A percentile compares a stretch with the other conserved stretches of the same genome.
These are phyloP conservation scores for Hypoxylon sp. DNA, from an alignment of 2,329 filamentous ascomycete species.

Conservation along the genomic window DNA sequence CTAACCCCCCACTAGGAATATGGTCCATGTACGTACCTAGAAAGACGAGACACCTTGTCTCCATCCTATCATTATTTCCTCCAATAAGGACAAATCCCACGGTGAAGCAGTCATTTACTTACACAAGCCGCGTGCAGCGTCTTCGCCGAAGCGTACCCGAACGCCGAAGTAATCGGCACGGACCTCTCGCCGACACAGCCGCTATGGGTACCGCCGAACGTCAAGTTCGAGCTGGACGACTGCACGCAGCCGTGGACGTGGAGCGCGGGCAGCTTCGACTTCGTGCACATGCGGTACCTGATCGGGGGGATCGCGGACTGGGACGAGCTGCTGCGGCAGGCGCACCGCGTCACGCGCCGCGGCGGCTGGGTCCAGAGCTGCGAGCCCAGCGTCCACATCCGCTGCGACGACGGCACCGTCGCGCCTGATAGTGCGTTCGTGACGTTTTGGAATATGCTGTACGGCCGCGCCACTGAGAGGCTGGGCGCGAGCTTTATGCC, in stretches of 20 bases:
- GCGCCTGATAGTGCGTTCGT: constrained; percentile 37
- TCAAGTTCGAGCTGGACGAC: constrained; percentile 75
- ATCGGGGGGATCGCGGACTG: constrained; percentile 61
- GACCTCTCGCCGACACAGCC: constrained; percentile 73
- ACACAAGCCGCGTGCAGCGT: constrained; percentile 58
- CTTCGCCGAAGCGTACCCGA: constrained; percentile 61
- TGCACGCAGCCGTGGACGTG: constrained; percentile 66
- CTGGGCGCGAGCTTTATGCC: constrained; percentile 63
- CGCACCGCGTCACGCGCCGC: constrained; percentile 62
- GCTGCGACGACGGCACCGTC: constrained; percentile 48
- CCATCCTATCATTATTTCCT: no score
- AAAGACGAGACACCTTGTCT: not conserved
- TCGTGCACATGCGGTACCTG: constrained; percentile 69
- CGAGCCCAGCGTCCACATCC: constrained; percentile 42
- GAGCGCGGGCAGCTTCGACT: constrained; percentile 63
- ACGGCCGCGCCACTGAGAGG: constrained; percentile 60
- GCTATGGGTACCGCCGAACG: constrained; percentile 70
- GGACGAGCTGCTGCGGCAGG: constrained; percentile 64
- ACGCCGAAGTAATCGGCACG: constrained; percentile 65
- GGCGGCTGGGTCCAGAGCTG: constrained; percentile 58
- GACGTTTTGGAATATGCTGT: constrained; percentile 50
- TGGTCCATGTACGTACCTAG: constrained; percentile 55
- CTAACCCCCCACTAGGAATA: constrained; percentile 47
- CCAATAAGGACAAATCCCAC: not conserved
- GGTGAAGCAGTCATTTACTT: not conserved